A percentile compares a stretch with the other conserved stretches of the same genome.
Conservation (phyloP, 192 early-diverging fungal genomes). For the Coemansia sp. region DNA sequence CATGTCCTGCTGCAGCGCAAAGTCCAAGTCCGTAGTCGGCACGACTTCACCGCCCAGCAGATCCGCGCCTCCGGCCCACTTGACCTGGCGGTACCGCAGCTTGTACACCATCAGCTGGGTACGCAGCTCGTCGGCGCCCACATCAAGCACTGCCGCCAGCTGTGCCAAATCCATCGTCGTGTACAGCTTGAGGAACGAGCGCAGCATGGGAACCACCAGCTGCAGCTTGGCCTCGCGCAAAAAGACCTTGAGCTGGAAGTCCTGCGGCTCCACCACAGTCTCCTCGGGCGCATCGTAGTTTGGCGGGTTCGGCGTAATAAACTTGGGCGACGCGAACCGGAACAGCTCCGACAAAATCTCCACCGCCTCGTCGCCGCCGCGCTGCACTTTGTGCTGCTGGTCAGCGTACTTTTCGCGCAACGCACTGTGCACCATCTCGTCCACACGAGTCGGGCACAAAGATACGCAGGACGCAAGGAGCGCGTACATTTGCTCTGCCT, state of each 20-base stretch:
- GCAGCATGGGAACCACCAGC: conserved; percentile 77
- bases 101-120: conserved; percentile 90
- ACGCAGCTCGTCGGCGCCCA: conserved; percentile 76
- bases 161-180: conserved; percentile 87
- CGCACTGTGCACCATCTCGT: conserved; percentile 86
- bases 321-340: conserved; percentile 89
- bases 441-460: conserved; percentile 87
- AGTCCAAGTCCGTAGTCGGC: conserved; percentile 83
- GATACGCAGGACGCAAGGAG: conserved; percentile 86
- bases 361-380: conserved; percentile 79
- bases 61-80: conserved; percentile 70
- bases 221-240: conserved; percentile 82
- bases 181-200: conserved; percentile 95
- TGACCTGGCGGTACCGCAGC: conserved; percentile 88
- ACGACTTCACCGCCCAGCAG: conserved; percentile 83
- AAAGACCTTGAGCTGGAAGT: conserved; percentile 84
- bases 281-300: conserved; percentile 67
- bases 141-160: conserved; percentile 82
- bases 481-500: conserved; percentile 95
- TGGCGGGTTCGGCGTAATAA: conserved; percentile 86
- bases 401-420: conserved; percentile 93
- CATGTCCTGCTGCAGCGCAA: conserved; percentile 91
- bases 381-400: conserved; percentile 83
- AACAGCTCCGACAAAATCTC: conserved; percentile 86
- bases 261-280: conserved; percentile 55